Evolutionary conservation across 106 monocot species (phyloP), one percentile per base, ranked within the genome.

Genomic region (Hemerocallis citrina): DNA sequence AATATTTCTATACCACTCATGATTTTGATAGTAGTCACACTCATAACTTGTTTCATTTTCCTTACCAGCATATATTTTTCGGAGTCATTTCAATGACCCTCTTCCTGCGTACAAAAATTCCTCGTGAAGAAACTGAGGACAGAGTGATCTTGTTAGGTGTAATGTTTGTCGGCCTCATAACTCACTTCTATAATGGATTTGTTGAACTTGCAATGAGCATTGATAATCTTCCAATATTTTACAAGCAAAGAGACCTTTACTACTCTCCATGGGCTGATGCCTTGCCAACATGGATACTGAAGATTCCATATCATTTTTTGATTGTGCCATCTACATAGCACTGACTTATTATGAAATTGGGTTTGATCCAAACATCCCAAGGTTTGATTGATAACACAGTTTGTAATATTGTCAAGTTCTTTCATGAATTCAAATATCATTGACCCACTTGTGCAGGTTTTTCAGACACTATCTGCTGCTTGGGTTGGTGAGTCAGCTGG

Each of bases 391-490:
- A 5, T 20, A 15, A 16, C 47, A n/a, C 47, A 16, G 0, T n/a
- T 32, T 32, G 15, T n/a, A 24, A 54, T n/a, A 31, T 0, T 54
- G 11, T 12, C 50, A 23, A 11, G n/a, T n/a, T n/a, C n/a, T 20
- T 48, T 11, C 14, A 16, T 48, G 14, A n/a, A 6, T 48, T 15
- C 19, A n/a, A 5, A 2, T 48, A 16, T 20, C 19, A 20, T 48
- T 16, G 47, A 6, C 47, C 13, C 47, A 32, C 15, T 5, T 31
- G 29, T 32, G n/a, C 32, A 94, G 93, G 67, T 89, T 89, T 61
- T 89, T 87, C 64, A 19, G 73, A 3, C 82, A 80, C n/a, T n/a
- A n/a, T n/a, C n/a, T n/a, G 55, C 78, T 85, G 7, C 59, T 94
- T 72, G 80, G 68, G 48, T 71, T 77, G 19, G 60, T 80, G 1